Evolutionary conservation across 495 filamentous ascomycete species (phyloP), one percentile per base, ranked within the genome.

Genomic region (Aspergillus avenaceus): DNA sequence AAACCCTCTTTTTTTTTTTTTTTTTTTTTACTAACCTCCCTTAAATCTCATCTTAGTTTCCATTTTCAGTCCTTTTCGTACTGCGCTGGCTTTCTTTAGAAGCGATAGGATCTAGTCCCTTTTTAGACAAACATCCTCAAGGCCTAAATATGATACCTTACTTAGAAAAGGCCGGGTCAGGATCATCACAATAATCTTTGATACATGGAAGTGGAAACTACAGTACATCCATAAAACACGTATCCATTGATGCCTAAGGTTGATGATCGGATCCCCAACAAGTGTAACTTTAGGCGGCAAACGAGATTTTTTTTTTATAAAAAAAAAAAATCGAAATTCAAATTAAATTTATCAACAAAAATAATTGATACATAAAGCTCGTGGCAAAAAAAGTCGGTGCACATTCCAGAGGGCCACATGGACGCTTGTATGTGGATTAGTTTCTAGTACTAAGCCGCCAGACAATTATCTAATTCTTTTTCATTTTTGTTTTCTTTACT

Each of bases 311-410:
- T 5, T n/a, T n/a, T n/a, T n/a, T n/a, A n/a, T n/a, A 43, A 2
- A 43, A 43, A 14, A 47, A 47, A 34, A 36, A 14, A 36, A 47
- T 13, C 11, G 6, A 47, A 46, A 37, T 9, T 18, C 9, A 44
- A 27, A 27, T 12, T 12, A 32, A 34, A 16, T 13, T 9, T 38
- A 38, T 13, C 37, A 48, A 48, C 3, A 38, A 48, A 36, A 34
- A 26, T 8, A 44, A 44, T 14, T 16, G 3, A 6, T 7, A 45
- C 3, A 28, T 19, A 45, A 45, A 45, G 7, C 19, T 28, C 16
- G 29, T 29, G 42, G 42, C 42, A 29, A 23, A 31, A n/a, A n/a
- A 45, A 45, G 42, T 31, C 42, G 42, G 42, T 45, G 42, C 12
- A 21, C 42, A 45, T 28, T 31, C 42, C 25, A 16, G 36, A 44